A percentile compares a stretch with the other conserved stretches of the same genome.
Conservation (phyloP, 108 stramenopile genomes). For the Skeletonema tropicum region DNA sequence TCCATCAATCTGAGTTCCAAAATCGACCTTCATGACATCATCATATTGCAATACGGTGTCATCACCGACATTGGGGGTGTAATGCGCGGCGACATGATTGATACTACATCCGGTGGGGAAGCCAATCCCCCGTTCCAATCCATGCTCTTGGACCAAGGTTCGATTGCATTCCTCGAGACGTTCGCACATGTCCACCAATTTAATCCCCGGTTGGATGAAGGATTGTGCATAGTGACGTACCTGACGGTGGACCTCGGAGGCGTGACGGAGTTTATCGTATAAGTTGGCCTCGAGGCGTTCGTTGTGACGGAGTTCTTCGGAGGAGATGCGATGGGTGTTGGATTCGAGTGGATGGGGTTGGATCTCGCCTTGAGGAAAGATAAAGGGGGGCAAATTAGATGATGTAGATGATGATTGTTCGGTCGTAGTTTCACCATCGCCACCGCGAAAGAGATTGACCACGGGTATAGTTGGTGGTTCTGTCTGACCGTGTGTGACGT, state of each 20-base stretch:
- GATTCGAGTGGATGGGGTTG: constrained; percentile 81
- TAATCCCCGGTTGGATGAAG: constrained; percentile 96
- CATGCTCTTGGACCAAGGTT: constrained; percentile 85
- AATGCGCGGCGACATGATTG: constrained; percentile 99
- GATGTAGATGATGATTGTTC: background rate
- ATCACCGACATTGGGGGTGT: constrained; percentile 97
- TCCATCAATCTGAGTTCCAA: constrained; percentile 98
- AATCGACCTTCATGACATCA: constrained; percentile 98
- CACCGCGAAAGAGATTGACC: constrained; percentile 54
- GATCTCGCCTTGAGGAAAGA: constrained; percentile 94
- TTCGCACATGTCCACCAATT: constrained; percentile 95
- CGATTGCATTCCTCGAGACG: constrained; percentile 95
- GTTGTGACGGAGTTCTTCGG: constrained; percentile 81
- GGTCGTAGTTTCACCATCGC: background rate
- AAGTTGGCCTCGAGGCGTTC: constrained; percentile 87
- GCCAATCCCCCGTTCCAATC: constrained; percentile 93
- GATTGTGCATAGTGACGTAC: constrained; percentile 94
- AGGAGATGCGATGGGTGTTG: constrained; percentile 85
- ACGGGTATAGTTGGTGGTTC: constrained; percentile 95
- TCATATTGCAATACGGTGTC: constrained; percentile 89
- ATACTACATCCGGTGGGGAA: constrained; percentile 98
- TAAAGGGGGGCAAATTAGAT: constrained; percentile 48
- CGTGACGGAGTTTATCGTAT: constrained; percentile 90
- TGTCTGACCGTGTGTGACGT: constrained; percentile 94
- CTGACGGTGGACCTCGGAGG: constrained; percentile 96